Base-by-base conservation (phyloP, 768 basidiomycete genomes). In the Mycena amicta region DNA sequence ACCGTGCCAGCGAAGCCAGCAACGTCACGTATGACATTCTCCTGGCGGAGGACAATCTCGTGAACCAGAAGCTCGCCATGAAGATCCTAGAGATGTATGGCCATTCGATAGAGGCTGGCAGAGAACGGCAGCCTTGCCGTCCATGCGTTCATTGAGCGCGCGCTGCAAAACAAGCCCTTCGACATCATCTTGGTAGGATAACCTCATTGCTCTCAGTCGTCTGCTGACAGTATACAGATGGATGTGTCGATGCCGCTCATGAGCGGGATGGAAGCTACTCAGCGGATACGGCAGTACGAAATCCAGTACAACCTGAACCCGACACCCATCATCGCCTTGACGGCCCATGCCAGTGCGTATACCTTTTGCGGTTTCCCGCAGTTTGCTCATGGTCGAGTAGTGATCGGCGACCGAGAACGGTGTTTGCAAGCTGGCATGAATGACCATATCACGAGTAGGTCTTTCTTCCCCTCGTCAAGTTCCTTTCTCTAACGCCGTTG, bases 161-260 rank as follows among this genome's bases (percentile, higher is more conserved):
- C 89, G 4, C 77, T 82, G 45, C 85, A 84, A 66, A 80, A 76
- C 65, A 84, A 84, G 68, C 92, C 90, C 18, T 97, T 92, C 68
- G 92, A 97, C 72, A 90, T 97, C 64, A 93, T 98, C 61, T 82
- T 98, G 29, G 94, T 95, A 63, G 66, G 90, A 27, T 3, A 31
- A 2, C 31, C 50, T 33, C 29, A 12, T 50, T 18, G 15, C 29
- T 46, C 31, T 43, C 28, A 18, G 46, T 31, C n/a, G 5, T 13
- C 18, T 63, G 16, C 60, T 62, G 29, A 59, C n/a, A 40, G 5
- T 15, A 28, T 52, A 16, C 60, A 96, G 92, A 98, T 98, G 96
- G 95, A 98, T 67, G 90, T 97, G 15, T 97, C 95, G 12, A 95
- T 96, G 93, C 93, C 95, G 5, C 89, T 95, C 74, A 98, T 98